Percentiles rank a stretch among this genome's conserved stretches.
phyloP scores from a whole-genome alignment of 2,329 filamentous ascomycete species.

The Stemphylium beticola region DNA sequence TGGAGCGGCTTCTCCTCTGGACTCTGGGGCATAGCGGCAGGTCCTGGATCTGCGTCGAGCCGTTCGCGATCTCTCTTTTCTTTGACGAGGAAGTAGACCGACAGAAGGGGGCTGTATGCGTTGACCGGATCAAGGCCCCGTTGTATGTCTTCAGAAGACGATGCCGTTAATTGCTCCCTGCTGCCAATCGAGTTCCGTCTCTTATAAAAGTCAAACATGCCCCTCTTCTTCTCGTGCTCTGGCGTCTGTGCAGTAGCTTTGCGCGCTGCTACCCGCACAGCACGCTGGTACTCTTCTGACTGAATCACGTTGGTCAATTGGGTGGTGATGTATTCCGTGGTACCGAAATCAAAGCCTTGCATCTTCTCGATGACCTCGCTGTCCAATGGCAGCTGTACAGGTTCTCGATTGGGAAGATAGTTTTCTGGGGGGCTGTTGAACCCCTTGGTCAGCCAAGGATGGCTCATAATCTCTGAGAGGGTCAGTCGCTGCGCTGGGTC shows the following conservation, averaged over 20 bases:
- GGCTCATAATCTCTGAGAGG: slow-evolving; percentile 89
- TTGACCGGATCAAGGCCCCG: slow-evolving; percentile 87
- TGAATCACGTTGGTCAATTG: slow-evolving; percentile 87
- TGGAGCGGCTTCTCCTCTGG: slow-evolving; percentile 64
- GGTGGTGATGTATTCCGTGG: slow-evolving; percentile 78
- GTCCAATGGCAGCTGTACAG: slow-evolving; percentile 84
- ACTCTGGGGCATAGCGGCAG: slow-evolving; percentile 62
- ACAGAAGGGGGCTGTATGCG: slow-evolving; percentile 89
- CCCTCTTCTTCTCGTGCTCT: slow-evolving; percentile 77
- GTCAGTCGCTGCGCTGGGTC: slow-evolving; percentile 86
- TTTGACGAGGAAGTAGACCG: slow-evolving; percentile 93
- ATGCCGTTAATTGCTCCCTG: slow-evolving; percentile 80
- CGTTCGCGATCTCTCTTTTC: slow-evolving; percentile 89
- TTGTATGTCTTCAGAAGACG: slow-evolving; percentile 85
- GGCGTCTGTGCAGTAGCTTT: slow-evolving; percentile 66
- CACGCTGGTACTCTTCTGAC: slow-evolving; percentile 91
- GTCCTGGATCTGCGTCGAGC: slow-evolving; percentile 64
- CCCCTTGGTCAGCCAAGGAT: slow-evolving; percentile 95
- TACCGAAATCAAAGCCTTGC: slow-evolving; percentile 97
- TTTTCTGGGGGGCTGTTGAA: slow-evolving; percentile 89
- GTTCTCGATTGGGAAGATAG: slow-evolving; percentile 81
- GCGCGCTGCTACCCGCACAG: slow-evolving; percentile 72
- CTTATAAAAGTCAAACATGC: slow-evolving; percentile 98
- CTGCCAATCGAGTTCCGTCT: slow-evolving; percentile 87
- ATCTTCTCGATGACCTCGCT: slow-evolving; percentile 85